These are phyloP conservation scores for Hymenoscyphus fructigenus DNA, from an alignment of 2,329 filamentous ascomycete genomes.

Conservation along the genomic window DNA sequence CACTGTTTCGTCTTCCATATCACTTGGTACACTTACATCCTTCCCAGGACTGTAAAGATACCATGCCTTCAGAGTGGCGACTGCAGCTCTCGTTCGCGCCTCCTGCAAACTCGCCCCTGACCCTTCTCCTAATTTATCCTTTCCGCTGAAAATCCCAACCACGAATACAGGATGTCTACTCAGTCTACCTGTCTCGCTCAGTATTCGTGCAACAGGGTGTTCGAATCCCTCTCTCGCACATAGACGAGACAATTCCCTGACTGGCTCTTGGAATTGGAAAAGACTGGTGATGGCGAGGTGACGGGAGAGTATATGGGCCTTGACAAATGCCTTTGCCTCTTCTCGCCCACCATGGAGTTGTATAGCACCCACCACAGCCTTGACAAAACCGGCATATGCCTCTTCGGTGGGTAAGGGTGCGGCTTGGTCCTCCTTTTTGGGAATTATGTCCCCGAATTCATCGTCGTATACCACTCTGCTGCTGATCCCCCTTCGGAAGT, in stretches of 20 bases:
- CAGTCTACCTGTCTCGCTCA: constrained; percentile 85
- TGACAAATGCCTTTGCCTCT: constrained; percentile 78
- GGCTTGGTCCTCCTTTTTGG: constrained; percentile 29
- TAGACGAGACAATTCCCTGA: constrained; percentile 76
- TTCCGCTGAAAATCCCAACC: constrained; percentile 89
- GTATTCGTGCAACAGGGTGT: constrained; percentile 77
- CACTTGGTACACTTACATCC: constrained; percentile 47
- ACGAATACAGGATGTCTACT: constrained; percentile 88
- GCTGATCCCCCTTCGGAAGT: constrained; percentile 68
- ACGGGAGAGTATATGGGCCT: constrained; percentile 78
- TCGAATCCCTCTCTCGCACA: constrained; percentile 91
- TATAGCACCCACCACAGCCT: constrained; percentile 79
- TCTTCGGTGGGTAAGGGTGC: constrained; percentile 33
- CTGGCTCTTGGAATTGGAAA: constrained; percentile 83
- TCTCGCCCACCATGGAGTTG: constrained; percentile 81
- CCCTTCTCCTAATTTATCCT: constrained; percentile 91
- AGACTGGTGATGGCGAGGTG: constrained; percentile 73
- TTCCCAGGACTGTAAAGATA: constrained; percentile 81
- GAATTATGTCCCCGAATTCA: constrained; percentile 71
- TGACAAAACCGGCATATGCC: constrained; percentile 75
- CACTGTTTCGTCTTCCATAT: constrained; percentile 40
- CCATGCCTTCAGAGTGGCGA: constrained; percentile 87
- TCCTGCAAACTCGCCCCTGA: constrained; percentile 74
- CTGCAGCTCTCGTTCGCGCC: constrained; percentile 75
- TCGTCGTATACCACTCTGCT: constrained; percentile 80